Base-by-base conservation (phyloP, 164 flowering plant genomes). In the Nelumbo lutea region DNA sequence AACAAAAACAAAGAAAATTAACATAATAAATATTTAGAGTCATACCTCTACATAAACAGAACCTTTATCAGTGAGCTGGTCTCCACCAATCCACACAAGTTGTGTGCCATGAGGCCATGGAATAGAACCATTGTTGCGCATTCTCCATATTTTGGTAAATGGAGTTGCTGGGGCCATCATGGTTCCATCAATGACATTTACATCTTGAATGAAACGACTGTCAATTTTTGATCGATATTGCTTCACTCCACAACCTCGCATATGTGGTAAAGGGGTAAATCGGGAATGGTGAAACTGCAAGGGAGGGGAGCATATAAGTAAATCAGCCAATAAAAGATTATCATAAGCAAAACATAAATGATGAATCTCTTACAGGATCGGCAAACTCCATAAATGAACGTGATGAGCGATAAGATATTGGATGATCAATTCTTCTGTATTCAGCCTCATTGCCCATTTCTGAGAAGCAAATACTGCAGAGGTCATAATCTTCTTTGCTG, bases 81-180 rank as follows among this genome's bases (percentile, higher is more conserved):
- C 89, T 27, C 99, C 99, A 11, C 87, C 96, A 61, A 84, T 88
- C 90, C 93, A 91, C 15, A 89, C 79, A 73, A 96, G 87, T 48
- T 77, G 86, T 2, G 86, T 67, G 10, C 90, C 89, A 4, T 6
- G 74, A 4, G 87, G 84, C 99, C 99, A 96, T 1, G 67, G 74
- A 61, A 70, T 42, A 44, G 70, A 68, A 2, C 99, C 98, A 81
- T 70, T 87, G 79, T 96, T 96, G 50, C 82, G 86, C 90, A 96
- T 81, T 69, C 93, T 70, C 98, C 99, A 96, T 59, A 91, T 91
- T 83, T 96, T 93, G 46, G 88, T 88, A 60, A 96, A 96, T 13
- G 79, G 78, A 3, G 89, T 85, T 53, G 73, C 71, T n/a, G 97
- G 96, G 40, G 85, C 79, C 82, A 88, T 78, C 44, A 76, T 2